Evolutionary conservation across 75 land plant genomes (phyloP).

Genomic region (Chamaecyparis obtusa): DNA sequence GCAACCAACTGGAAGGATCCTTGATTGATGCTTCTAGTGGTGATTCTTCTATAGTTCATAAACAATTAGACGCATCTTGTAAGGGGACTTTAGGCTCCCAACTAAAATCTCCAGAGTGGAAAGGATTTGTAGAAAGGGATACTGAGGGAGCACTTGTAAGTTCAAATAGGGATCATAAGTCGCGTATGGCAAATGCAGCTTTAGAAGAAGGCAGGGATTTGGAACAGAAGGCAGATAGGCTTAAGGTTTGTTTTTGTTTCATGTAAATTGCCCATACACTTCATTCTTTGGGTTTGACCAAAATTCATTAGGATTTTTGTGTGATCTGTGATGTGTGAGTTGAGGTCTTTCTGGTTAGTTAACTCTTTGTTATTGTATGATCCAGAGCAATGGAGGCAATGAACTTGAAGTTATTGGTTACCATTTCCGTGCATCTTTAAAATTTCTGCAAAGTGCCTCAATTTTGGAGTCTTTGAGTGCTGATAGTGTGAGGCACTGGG

Average conservation of each 20-base stretch:
- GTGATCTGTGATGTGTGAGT: background rate
- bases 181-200: background rate
- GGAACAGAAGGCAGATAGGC: background rate
- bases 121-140: background rate
- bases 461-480: background rate
- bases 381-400: background rate
- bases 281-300: background rate
- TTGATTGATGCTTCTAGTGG: too few relatives aligned
- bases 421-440: conserved; percentile 2
- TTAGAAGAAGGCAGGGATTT: conserved; percentile 2
- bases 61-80: background rate
- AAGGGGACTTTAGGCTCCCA: background rate
- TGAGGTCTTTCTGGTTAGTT: background rate
- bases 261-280: background rate
- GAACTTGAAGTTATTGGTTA: background rate
- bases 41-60: conserved; percentile 1
- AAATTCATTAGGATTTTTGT: background rate
- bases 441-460: conserved; percentile 8
- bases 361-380: background rate
- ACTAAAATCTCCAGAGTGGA: background rate
- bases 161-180: background rate
- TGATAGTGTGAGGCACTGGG: background rate
- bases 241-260: background rate
- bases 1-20: too few relatives aligned
- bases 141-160: background rate